These are phyloP conservation scores for Dichotomopilus funicola DNA, from an alignment of 2,329 filamentous ascomycete genomes.

Conservation along the genomic window DNA sequence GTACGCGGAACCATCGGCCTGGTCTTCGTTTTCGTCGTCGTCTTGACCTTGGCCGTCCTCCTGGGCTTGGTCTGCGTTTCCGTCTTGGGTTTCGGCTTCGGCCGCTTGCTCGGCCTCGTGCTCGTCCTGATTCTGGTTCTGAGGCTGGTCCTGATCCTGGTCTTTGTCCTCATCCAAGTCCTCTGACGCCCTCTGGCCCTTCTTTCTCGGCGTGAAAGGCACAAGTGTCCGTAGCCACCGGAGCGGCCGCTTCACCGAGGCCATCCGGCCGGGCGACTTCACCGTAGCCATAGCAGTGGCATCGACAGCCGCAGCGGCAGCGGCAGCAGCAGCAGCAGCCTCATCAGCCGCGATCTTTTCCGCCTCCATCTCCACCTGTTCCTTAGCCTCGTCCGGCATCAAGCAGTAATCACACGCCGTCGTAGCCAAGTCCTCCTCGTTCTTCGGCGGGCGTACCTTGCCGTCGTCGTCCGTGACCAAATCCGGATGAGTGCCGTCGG, in stretches of 20 bases:
- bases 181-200: not conserved
- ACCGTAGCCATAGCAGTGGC: too few species aligned
- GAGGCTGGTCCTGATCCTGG: not conserved
- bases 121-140: not conserved
- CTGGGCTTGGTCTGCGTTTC: too few species aligned
- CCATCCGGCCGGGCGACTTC: not conserved
- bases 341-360: not conserved
- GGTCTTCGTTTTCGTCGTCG: not conserved
- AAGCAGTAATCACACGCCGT: slow-evolving; percentile 3
- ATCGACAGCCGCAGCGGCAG: too few species aligned
- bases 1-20: too few species aligned
- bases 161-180: not conserved
- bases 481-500: slow-evolving; percentile 2
- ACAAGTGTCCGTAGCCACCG: slow-evolving; percentile 2
- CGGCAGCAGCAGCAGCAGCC: too few species aligned
- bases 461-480: not conserved
- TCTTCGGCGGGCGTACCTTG: not conserved
- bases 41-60: not conserved
- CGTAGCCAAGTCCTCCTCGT: not conserved
- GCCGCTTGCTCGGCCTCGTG: not conserved
- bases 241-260: slow-evolving; percentile 5
- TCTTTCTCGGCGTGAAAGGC: not conserved
- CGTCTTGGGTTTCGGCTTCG: too few species aligned
- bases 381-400: not conserved
- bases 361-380: not conserved